These are phyloP conservation scores for Daedaleopsis nitida DNA, from an alignment of 768 basidiomycete species.

Conservation along the genomic window DNA sequence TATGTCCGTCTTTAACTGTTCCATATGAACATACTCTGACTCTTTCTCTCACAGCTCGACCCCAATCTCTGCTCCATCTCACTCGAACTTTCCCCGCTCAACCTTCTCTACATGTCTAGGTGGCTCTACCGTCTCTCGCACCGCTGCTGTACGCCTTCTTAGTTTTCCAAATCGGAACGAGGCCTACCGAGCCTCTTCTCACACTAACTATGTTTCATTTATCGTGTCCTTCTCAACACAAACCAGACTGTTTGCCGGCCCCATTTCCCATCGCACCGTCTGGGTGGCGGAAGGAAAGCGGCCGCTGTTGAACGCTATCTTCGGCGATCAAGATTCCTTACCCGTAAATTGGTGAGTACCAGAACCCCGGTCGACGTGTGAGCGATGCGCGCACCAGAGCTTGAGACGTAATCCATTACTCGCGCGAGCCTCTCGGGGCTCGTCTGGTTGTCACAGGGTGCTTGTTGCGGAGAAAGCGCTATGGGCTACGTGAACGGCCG, in stretches of 20 bases:
- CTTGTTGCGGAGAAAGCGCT: conserved; percentile 1
- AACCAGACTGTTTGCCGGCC: conserved; percentile 13
- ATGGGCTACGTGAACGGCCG: conserved; percentile 9
- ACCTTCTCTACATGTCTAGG: conserved; percentile 11
- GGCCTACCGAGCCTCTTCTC: conserved; percentile 14
- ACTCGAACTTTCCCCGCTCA: conserved; percentile 4
- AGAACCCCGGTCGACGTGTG: conserved; percentile 10
- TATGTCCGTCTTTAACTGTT: conserved; percentile 5
- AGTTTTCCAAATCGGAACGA: conserved; percentile 6
- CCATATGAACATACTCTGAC: conserved; percentile 14
- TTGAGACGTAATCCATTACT: conserved; percentile 1
- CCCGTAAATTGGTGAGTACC: conserved; percentile 22
- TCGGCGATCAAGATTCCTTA: conserved; percentile 23
- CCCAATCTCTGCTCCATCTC: neutral
- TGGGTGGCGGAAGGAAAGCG: conserved; percentile 3
- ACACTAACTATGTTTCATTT: conserved; percentile 10
- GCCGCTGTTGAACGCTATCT: conserved; percentile 13
- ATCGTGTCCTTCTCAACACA: neutral
- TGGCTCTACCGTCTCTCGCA: conserved; percentile 14
- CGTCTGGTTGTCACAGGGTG: conserved; percentile 1
- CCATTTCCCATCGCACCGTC: neutral
- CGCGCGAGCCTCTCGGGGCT: neutral
- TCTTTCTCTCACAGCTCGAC: conserved; percentile 11
- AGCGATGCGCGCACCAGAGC: neutral
- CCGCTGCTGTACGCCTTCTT: neutral